Evolutionary conservation across 106 monocot genomes (phyloP), one percentile per base, ranked within the genome.

Genomic region (Dactylorhiza incarnata): DNA sequence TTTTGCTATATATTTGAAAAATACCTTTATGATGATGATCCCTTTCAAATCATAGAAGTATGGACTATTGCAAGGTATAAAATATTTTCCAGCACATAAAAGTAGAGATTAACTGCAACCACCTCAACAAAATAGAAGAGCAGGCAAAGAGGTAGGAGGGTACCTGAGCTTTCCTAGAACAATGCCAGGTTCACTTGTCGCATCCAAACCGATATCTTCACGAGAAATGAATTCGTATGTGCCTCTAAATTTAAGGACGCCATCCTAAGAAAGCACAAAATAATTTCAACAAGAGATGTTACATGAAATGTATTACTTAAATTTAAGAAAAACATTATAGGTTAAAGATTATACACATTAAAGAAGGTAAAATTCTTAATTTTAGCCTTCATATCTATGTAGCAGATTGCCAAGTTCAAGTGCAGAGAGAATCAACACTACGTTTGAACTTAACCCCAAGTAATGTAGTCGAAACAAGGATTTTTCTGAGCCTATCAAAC

Each of bases 101-200:
- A 29, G 4, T 11, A 66, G 14, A 59, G 37, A 15, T 66, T 3
- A 37, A 37, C 37, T 37, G 37, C 37, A 37, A 37, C 13, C 66
- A 37, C 13, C 48, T 50, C 2, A 73, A 50, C 20, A 25, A 9
- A 48, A 24, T 37, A 66, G 9, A 73, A 20, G 50, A 25, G 73
- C 22, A 49, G 5, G 8, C 22, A 25, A 20, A 48, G 11, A 14
- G 13, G 9, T 6, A 8, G 22, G 58, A 4, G 22, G 23, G 23
- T 80, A 80, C 79, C 79, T 80, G 25, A 70, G 73, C 65, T 80
- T 80, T 49, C 79, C 79, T 20, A 80, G 51, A 73, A 73, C 73
- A 65, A 80, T 80, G 50, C 70, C 70, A 45, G 61, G 49, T 22
- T 37, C 79, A 73, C 61, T 73, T 68, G 78, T 72, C 46, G 6